Evolutionary conservation across 257 asterid genomes (phyloP), one percentile per base, ranked within the genome.

Genomic region (Phtheirospermum japonicum): DNA sequence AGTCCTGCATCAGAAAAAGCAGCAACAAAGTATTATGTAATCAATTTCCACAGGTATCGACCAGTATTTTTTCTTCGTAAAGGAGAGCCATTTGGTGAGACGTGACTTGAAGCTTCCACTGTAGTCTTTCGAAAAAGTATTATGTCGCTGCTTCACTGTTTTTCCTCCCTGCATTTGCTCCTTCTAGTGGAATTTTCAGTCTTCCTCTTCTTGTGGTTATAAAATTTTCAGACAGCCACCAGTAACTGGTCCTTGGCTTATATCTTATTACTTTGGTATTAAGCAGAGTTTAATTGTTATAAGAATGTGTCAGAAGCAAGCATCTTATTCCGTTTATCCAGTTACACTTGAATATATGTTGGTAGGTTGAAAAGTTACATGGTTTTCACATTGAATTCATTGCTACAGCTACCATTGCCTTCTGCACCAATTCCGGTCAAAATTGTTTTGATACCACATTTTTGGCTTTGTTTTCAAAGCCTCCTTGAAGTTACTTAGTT

Each of bases 91-190:
- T n/a, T n/a, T n/a, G n/a, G n/a, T n/a, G 67, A 53, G 37, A 10
- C 45, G 12, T 39, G 45, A 39, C 45, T 39, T 9, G 45, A 10
- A 13, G 45, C 14, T 39, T 39, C 9, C 45, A 9, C 45, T 39
- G 4, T 10, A 39, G 14, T 50, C 14, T 36, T 43, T 43, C 3
- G 17, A 13, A 43, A 43, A 48, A 13, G 54, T 45, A 48, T 48
- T n/a, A n/a, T n/a, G n/a, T n/a, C n/a, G n/a, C n/a, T 45, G 13
- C 51, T n/a, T 0, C 6, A 16, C 64, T 54, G 48, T 61, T 54
- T 19, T 16, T 59, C 12, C n/a, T n/a, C n/a, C 65, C n/a, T 18
- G 64, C 55, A 54, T 37, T 40, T 57, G n/a, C 66, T 57, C 31
- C 7, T 46, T 19, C 43, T 31, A 61, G n/a, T 37, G 19, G 14